Evolutionary conservation across 371 early-diverging fungal genomes (phyloP).

Genomic region (Mucor sp.): DNA sequence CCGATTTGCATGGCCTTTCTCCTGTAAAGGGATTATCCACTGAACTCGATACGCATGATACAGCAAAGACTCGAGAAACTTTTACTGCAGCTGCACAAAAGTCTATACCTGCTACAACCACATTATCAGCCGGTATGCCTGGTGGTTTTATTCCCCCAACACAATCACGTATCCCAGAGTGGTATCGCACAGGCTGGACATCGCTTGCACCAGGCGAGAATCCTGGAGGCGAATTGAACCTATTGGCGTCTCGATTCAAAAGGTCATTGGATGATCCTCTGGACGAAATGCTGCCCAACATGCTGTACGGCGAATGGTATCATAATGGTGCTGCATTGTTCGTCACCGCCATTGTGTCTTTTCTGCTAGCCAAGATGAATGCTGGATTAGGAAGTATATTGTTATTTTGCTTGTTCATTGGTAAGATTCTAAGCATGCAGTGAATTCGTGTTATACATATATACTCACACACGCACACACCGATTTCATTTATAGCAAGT

Average conservation of each 20-base stretch:
- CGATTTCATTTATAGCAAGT: slow-evolving; percentile 44
- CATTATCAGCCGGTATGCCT: slow-evolving; percentile 19
- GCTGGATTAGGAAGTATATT: slow-evolving; percentile 55
- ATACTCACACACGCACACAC: not conserved
- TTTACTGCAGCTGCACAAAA: slow-evolving; percentile 40
- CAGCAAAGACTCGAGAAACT: slow-evolving; percentile 26
- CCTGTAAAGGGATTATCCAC: slow-evolving; percentile 28
- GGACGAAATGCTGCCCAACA: slow-evolving; percentile 14
- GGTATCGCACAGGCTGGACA: slow-evolving; percentile 47
- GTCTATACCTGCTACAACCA: slow-evolving; percentile 19
- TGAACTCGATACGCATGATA: slow-evolving; percentile 40
- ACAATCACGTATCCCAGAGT: slow-evolving; percentile 33
- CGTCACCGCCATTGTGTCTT: slow-evolving; percentile 36
- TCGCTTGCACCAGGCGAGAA: slow-evolving; percentile 21
- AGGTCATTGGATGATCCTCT: slow-evolving; percentile 12
- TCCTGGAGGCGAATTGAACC: slow-evolving; percentile 34
- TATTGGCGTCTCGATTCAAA: slow-evolving; percentile 26
- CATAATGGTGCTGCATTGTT: slow-evolving; percentile 35
- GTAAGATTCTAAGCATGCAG: slow-evolving; percentile 25
- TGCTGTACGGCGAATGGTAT: slow-evolving; percentile 38
- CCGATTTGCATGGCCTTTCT: slow-evolving; percentile 24
- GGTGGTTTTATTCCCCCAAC: slow-evolving; percentile 12
- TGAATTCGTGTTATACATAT: not conserved
- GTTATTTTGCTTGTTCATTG: slow-evolving; percentile 51
- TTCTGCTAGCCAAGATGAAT: slow-evolving; percentile 47